A percentile compares a stretch with the other conserved stretches of the same genome.
Conservation (phyloP, 2,329 filamentous ascomycete genomes). For the Phoma sp. region DNA sequence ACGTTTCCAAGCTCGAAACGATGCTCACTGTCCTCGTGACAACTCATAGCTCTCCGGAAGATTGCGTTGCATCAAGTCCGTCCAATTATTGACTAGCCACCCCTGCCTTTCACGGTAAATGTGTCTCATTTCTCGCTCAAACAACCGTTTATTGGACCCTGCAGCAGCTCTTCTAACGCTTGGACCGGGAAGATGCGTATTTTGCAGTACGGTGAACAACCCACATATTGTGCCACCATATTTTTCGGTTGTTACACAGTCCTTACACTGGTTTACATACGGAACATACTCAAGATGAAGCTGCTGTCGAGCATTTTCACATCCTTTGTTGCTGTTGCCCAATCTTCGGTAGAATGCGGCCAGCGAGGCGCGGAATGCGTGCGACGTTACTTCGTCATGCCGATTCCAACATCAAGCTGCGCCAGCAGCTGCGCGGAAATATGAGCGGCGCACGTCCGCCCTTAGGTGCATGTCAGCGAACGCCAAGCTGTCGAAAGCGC, state of each 20-base stretch:
- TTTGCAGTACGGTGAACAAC: conserved; percentile 22
- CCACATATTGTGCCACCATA: conserved; percentile 11
- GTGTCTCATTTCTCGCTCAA: conserved; percentile 18
- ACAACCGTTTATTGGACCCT: conserved; percentile 35
- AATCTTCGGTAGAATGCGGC: conserved; percentile 12
- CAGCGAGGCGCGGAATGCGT: conserved; percentile 6
- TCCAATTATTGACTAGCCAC: conserved; percentile 12
- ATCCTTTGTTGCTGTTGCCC: not conserved
- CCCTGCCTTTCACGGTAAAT: conserved; percentile 15
- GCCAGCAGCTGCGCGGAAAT: conserved; percentile 14
- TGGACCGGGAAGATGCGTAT: conserved; percentile 11
- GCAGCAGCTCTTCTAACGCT: conserved; percentile 27
- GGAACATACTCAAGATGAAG: not conserved
- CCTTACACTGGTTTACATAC: not conserved
- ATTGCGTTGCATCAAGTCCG: conserved; percentile 14
- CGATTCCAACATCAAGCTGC: conserved; percentile 7
- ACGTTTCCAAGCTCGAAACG: conserved; percentile 15
- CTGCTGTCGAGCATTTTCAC: not conserved
- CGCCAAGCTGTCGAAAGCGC: conserved; percentile 25
- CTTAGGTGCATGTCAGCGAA: conserved; percentile 7
- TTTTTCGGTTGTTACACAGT: no score
- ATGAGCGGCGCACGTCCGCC: conserved; percentile 19
- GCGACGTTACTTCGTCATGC: conserved; percentile 12
- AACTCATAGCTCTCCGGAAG: conserved; percentile 22
- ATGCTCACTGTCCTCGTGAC: conserved; percentile 25